phyloP scores from a whole-genome alignment of 2,329 filamentous ascomycete genomes.

The Didymella exigua region DNA sequence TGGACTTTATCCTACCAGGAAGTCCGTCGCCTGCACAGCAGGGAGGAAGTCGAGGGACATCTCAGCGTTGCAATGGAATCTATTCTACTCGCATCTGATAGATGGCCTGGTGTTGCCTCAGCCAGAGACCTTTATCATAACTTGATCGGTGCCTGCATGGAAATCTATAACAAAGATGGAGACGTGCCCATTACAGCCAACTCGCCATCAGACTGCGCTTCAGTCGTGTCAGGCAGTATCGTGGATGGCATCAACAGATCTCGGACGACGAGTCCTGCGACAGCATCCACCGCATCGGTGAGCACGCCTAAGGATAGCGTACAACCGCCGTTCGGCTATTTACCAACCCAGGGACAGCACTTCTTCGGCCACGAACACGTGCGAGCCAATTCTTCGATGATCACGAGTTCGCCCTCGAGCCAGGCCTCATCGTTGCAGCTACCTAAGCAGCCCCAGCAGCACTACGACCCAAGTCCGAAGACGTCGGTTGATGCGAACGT shows the following conservation, averaged over 20 bases:
- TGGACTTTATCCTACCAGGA: slow-evolving; percentile 91
- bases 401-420: slow-evolving; percentile 26
- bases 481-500: slow-evolving; percentile 36
- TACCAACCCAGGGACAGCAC: slow-evolving; percentile 41
- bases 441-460: slow-evolving; percentile 35
- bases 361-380: slow-evolving; percentile 36
- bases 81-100: slow-evolving; percentile 77
- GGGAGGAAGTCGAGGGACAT: slow-evolving; percentile 76
- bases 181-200: slow-evolving; percentile 56
- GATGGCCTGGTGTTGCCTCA: slow-evolving; percentile 89
- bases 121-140: slow-evolving; percentile 86
- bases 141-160: slow-evolving; percentile 82
- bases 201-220: slow-evolving; percentile 55
- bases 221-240: slow-evolving; percentile 47
- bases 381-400: slow-evolving; percentile 24
- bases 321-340: slow-evolving; percentile 46
- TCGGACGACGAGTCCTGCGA: slow-evolving; percentile 53
- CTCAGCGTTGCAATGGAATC: slow-evolving; percentile 77
- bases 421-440: slow-evolving; percentile 35
- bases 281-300: slow-evolving; percentile 47
- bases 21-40: slow-evolving; percentile 73
- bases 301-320: slow-evolving; percentile 45
- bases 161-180: slow-evolving; percentile 75
- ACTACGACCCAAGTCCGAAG: slow-evolving; percentile 40
- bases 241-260: slow-evolving; percentile 53